Base-by-base conservation (phyloP, 139 green algal genomes). In the Tetradesmus lagerheimii region DNA sequence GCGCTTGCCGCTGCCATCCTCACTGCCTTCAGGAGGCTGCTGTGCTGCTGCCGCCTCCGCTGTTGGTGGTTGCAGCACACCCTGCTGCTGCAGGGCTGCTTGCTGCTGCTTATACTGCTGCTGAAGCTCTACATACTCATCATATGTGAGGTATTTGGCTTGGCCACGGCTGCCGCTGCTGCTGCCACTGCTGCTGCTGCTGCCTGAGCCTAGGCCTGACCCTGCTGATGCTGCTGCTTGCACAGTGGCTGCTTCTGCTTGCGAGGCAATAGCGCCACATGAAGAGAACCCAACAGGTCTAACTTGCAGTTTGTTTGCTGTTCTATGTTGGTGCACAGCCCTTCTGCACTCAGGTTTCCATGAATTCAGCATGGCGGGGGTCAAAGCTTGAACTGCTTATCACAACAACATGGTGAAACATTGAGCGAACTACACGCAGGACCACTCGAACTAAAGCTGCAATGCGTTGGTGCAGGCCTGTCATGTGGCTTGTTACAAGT, bases 81-180 rank as follows among this genome's bases (percentile, higher is more conserved):
- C 31, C 71, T 37, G 71, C 29, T 37, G 71, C 71, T 79, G 71
- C 71, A 38, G 71, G 31, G 71, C 71, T 38, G 71, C 71, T 29
- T 41, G 71, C 71, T 79, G 71, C 71, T 38, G 71, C 71, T 79
- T 18, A 12, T 79, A 23, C 71, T 41, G n/a, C 12, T 38, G 71
- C 71, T 79, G 71, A 27, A 41, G 71, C n/a, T 37, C n/a, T 38
- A 79, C 71, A 41, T 79, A 79, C 4, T 79, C 71, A n/a, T 79
- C 31, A 38, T 39, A 79, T 6, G 71, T 79, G 9, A 79, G 71
- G 71, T 79, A 79, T 4, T 38, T 37, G 1, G 31, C 4, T 5
- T 37, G 31, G 16, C 4, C 2, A 31, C 14, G n/a, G 71, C 71
- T 29, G 71, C 4, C 23, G 71, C 57, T 71, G 71, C 71, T 16